These are phyloP conservation scores for Metarhizium anisopliae DNA, from an alignment of 2,329 filamentous ascomycete species.

Conservation along the genomic window DNA sequence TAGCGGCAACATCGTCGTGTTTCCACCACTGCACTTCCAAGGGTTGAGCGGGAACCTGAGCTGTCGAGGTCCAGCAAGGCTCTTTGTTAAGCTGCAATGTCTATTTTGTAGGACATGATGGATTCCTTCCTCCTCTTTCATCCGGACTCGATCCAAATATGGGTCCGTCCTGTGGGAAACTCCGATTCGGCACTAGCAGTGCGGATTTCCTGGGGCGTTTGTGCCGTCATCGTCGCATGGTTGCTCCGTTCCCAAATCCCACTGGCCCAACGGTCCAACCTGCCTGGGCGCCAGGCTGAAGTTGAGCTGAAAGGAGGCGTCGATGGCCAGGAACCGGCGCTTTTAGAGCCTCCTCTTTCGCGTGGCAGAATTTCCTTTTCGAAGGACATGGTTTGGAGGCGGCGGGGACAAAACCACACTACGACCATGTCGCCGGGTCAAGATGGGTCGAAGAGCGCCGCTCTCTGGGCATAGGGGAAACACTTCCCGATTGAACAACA, in stretches of 20 bases:
- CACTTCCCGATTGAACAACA: neutral
- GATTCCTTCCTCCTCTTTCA: too few relatives aligned
- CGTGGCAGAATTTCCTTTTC: neutral
- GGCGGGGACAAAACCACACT: neutral
- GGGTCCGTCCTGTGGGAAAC: too few relatives aligned
- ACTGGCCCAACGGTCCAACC: neutral
- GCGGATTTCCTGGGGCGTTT: neutral
- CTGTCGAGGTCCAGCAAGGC: neutral
- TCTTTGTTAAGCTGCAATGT: neutral
- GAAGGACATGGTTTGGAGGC: neutral
- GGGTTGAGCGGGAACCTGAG: neutral
- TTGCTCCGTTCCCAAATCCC: neutral
- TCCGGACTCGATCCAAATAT: too few relatives aligned
- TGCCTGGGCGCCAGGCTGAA: neutral
- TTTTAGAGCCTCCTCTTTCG: neutral
- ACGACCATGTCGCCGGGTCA: neutral
- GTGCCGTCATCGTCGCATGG: neutral
- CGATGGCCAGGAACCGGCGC: constrained; percentile 2
- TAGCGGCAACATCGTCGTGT: neutral
- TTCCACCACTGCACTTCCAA: neutral
- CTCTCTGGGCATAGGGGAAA: neutral
- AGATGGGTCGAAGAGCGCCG: neutral
- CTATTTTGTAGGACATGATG: too few relatives aligned
- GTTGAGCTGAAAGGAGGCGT: neutral
- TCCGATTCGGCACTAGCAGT: too few relatives aligned